Base-by-base conservation (phyloP, 1,284 basidiomycete species). In the Ceratobasidium sp. region DNA sequence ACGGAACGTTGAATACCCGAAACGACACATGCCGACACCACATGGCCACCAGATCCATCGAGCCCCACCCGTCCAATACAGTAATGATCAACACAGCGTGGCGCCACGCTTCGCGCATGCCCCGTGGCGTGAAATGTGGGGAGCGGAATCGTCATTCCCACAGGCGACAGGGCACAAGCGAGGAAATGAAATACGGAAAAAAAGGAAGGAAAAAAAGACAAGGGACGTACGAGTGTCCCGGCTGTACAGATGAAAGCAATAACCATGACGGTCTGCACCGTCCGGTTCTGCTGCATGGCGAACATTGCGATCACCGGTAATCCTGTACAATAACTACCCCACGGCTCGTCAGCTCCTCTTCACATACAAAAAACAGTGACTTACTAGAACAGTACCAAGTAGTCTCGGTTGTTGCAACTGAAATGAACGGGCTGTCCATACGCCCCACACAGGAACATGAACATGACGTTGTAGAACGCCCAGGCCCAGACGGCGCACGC, bases 291-390 rank as follows among this genome's bases (percentile, higher is more conserved):
- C 75, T 89, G 87, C 67, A 95, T 80, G 1, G 92, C 92, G 77
- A 95, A 92, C 7, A 95, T 81, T 1, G 88, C 92, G 47, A 95
- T 88, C 0, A 89, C 89, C 77, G 92, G 92, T 28, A 92, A 80
- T 13, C 88, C 92, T 75, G 89, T 84, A 14, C 83, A 82, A 76
- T 84, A 85, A 75, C 84, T 84, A 30, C 28, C 26, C 50, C 52
- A 6, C 16, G 4, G 54, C 38, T 26, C 46, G 26, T 32, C 6
- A 11, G 18, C 38, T 21, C 35, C 21, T 1, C 6, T 35, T 14
- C 26, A 32, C 0, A 9, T 30, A 38, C 11, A 32, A 35, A n/a
- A 14, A 30, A 1, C 16, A 41, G 76, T 81, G 80, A 83, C 86
- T 77, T 83, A 92, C 83, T 90, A 92, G 78, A 92, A 91, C 32